Conservation (phyloP, 2,329 filamentous ascomycete species). For the Pestalotiopsis fici region DNA sequence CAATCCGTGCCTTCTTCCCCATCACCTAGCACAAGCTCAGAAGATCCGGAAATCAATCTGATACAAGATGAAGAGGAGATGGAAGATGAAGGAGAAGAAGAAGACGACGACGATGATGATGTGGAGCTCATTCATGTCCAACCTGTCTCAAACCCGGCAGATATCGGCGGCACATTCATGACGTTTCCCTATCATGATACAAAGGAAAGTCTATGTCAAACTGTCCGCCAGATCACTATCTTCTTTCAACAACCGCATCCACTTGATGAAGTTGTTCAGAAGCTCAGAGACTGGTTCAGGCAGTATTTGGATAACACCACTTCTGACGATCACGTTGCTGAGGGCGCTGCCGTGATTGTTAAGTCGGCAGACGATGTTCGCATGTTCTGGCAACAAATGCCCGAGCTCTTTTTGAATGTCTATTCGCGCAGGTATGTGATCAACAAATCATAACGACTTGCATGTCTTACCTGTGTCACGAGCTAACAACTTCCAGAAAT, state of each 20-base stretch:
- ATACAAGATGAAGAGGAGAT: slow-evolving; percentile 17
- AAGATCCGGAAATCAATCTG: slow-evolving; percentile 43
- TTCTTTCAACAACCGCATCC: slow-evolving; percentile 29
- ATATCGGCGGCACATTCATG: slow-evolving; percentile 22
- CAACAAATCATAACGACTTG: neutral
- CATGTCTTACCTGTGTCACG: neutral
- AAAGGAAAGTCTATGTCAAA: slow-evolving; percentile 25
- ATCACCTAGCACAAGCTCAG: slow-evolving; percentile 43
- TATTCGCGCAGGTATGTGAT: slow-evolving; percentile 41
- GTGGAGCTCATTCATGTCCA: slow-evolving; percentile 14
- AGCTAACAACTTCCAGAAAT: slow-evolving; percentile 11
- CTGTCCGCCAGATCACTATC: slow-evolving; percentile 23
- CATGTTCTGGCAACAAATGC: slow-evolving; percentile 54
- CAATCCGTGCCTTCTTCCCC: slow-evolving; percentile 29
- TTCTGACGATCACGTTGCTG: slow-evolving; percentile 25
- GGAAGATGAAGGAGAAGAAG: slow-evolving; percentile 29
- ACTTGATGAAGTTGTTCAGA: slow-evolving; percentile 44
- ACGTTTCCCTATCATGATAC: slow-evolving; percentile 30
- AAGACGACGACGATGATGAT: slow-evolving; percentile 27
- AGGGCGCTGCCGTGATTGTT: slow-evolving; percentile 28
- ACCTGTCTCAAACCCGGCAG: slow-evolving; percentile 9
- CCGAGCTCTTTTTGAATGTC: slow-evolving; percentile 47
- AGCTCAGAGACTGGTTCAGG: slow-evolving; percentile 52
- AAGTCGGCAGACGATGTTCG: slow-evolving; percentile 45
- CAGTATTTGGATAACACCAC: slow-evolving; percentile 44